Evolutionary conservation across 1,284 basidiomycete species (phyloP), one percentile per base, ranked within the genome.

Genomic region (Cryptococcus sp.): DNA sequence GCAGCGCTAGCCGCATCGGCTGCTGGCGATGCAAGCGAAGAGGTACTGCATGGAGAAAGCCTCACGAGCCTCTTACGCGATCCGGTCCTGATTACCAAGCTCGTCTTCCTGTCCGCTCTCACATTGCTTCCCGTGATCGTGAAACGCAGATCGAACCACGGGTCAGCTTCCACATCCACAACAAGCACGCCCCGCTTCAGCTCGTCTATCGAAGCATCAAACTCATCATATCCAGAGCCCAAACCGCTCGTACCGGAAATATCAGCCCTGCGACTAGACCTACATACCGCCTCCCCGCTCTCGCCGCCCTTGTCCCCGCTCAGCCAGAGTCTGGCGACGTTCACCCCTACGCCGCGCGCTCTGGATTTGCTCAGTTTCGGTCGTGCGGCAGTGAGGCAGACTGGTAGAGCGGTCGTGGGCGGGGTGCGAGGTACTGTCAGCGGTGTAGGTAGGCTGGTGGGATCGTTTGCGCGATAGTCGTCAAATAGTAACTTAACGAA

Each of bases 121-220:
- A 77, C 78, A 1, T 62, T 80, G 17, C 52, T 80, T 2, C 79
- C 79, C 3, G 76, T 78, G n/a, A 64, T 79, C 5, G 66, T 80
- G 60, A 80, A 80, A 61, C 56, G 64, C 43, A 64, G 73, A 35
- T 39, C 50, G 16, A 47, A 1, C 23, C 40, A 25, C 25, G 15
- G 43, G n/a, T 3, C 47, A 15, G 30, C 27, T 5, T 23, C 47
- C 7, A 30, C 39, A 15, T 46, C 48, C 30, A 23, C 38, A 4
- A 45, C 42, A 16, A 40, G 23, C 15, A 39, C 57, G 1, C 42
- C 49, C 7, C 47, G 52, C 5, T 59, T 54, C 19, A 41, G 53
- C 6, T 23, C 53, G n/a, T 25, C 19, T 38, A 41, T 39, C 20
- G 43, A 23, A 39, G 27, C 17, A 43, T 41, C 55, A 54, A 51